Conservation (phyloP, 345 rosid genomes). For the Geranium brycei region DNA sequence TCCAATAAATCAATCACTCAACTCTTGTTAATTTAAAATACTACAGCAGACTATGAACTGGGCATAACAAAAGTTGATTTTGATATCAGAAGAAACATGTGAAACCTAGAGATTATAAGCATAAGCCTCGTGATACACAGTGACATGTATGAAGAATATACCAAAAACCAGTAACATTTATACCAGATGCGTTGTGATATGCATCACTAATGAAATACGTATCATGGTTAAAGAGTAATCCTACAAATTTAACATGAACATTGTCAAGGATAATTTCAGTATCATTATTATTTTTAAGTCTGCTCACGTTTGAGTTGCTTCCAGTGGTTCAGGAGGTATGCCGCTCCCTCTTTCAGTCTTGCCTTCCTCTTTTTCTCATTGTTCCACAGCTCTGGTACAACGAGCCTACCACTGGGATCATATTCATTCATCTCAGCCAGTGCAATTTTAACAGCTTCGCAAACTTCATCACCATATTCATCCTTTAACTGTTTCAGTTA, state of each 20-base stretch:
- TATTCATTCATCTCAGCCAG: conserved; percentile 27
- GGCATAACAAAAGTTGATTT: no score
- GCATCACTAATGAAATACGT: background rate
- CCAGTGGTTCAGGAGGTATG: conserved; percentile 19
- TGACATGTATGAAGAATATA: no score
- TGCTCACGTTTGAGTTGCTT: conserved; percentile 12
- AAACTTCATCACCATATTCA: conserved; percentile 24
- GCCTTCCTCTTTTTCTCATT: conserved; percentile 25
- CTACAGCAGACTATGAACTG: no score
- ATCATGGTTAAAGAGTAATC: background rate
- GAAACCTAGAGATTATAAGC: no score
- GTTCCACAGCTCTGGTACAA: conserved; percentile 30
- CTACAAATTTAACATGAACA: background rate
- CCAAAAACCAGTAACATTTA: no score
- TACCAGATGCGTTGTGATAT: background rate
- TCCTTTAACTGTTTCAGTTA: conserved; percentile 22
- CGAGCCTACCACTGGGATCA: conserved; percentile 38
- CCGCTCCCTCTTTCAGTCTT: conserved; percentile 23
- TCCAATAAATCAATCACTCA: no score
- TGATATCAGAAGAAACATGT: no score
- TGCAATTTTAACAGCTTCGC: conserved; percentile 24
- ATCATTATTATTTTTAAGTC: conserved; percentile 6
- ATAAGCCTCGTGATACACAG: no score
- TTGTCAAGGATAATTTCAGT: background rate
- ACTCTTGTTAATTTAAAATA: no score